Evolutionary conservation across 495 filamentous ascomycete species (phyloP).

Genomic region (Hypoxylon fuscum): DNA sequence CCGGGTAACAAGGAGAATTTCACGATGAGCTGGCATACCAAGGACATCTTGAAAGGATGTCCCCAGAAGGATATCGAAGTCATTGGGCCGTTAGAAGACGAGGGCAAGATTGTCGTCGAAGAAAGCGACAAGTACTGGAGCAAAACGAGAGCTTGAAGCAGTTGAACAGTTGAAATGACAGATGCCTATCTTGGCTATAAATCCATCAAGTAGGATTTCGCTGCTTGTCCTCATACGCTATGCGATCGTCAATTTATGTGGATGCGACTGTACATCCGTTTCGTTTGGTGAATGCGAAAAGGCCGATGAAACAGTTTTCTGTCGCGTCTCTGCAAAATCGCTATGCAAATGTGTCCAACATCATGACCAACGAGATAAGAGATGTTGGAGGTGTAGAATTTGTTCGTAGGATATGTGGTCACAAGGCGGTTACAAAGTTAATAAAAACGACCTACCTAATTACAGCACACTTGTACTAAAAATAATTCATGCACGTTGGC

Average conservation of each 20-base stretch:
- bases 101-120: constrained; percentile 54
- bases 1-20: constrained; percentile 62
- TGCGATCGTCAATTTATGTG: not conserved
- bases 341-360: not conserved
- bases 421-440: too few species aligned
- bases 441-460: too few species aligned
- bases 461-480: too few species aligned
- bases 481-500: too few species aligned
- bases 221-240: not conserved
- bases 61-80: constrained; percentile 59
- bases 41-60: constrained; percentile 53
- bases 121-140: constrained; percentile 60
- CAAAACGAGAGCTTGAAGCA: constrained; percentile 33
- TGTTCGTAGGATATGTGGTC: too few species aligned
- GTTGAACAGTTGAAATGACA: too few species aligned
- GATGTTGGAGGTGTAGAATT: too few species aligned
- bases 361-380: too few species aligned
- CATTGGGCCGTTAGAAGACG: constrained; percentile 56
- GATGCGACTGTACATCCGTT: constrained; percentile 15
- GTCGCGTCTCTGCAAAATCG: not conserved
- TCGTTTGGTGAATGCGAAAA: constrained; percentile 2
- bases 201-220: too few species aligned
- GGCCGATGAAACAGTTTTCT: constrained; percentile 16
- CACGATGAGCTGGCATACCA: constrained; percentile 61
- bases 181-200: too few species aligned